Percentiles rank a stretch among this genome's conserved stretches.
These are phyloP conservation scores for Passalora sequoiae DNA, from an alignment of 2,329 filamentous ascomycete genomes.

Conservation along the genomic window DNA sequence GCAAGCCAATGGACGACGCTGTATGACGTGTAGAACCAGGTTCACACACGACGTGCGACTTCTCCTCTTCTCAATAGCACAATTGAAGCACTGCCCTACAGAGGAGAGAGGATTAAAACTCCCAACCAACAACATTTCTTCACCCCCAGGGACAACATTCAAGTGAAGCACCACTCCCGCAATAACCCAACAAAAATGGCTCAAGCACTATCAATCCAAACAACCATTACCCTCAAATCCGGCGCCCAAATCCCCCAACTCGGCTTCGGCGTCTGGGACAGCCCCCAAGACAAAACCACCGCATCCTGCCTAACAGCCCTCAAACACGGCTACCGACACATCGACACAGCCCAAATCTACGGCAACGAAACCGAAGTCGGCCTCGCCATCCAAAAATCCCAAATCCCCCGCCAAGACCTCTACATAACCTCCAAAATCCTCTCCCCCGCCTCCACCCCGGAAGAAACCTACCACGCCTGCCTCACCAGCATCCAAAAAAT, in stretches of 20 bases:
- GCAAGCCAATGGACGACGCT: not conserved
- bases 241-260: constrained; percentile 56
- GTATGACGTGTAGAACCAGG: not conserved
- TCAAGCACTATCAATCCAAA: not conserved
- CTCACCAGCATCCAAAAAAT: constrained; percentile 61
- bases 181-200: no score
- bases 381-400: constrained; percentile 54
- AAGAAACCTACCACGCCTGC: constrained; percentile 56
- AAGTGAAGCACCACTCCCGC: no score
- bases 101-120: no score
- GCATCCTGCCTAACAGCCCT: constrained; percentile 56
- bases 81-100: no score
- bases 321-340: constrained; percentile 56
- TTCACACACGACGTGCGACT: no score
- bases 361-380: constrained; percentile 64
- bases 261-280: constrained; percentile 63
- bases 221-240: constrained; percentile 35
- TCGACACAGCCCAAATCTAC: constrained; percentile 66
- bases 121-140: no score
- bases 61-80: no score
- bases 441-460: constrained; percentile 47
- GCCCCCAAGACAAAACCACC: constrained; percentile 43
- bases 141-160: no score
- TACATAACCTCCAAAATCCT: constrained; percentile 70
- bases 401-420: constrained; percentile 53